Conservation (phyloP, 2,329 filamentous ascomycete genomes). For the Cladosporium phlei region DNA sequence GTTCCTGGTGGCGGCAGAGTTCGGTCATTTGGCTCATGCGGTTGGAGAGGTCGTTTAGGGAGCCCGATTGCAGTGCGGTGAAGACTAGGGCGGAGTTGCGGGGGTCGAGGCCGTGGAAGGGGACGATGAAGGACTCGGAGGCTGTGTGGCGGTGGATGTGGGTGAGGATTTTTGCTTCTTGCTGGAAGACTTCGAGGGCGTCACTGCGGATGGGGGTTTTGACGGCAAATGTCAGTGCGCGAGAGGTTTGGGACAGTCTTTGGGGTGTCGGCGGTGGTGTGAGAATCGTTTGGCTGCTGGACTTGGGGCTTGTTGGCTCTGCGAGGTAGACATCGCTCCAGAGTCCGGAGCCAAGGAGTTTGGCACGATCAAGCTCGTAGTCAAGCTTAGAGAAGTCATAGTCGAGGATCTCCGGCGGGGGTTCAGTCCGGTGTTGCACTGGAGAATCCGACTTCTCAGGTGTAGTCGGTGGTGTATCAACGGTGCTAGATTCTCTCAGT, state of each 20-base stretch:
- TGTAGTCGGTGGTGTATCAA: slow-evolving; percentile 5
- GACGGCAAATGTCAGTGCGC: slow-evolving; percentile 26
- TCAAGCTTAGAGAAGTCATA: slow-evolving; percentile 23
- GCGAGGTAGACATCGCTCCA: slow-evolving; percentile 35
- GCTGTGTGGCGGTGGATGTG: slow-evolving; percentile 24
- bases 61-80: slow-evolving; percentile 30
- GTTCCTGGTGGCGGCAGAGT: slow-evolving; percentile 31
- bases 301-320: slow-evolving; percentile 19
- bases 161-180: slow-evolving; percentile 32
- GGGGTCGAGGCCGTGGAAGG: slow-evolving; percentile 32
- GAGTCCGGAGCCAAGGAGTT: slow-evolving; percentile 30
- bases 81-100: slow-evolving; percentile 30
- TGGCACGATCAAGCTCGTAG: slow-evolving; percentile 31
- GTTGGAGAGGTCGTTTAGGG: slow-evolving; percentile 26
- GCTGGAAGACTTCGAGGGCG: slow-evolving; percentile 30
- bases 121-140: slow-evolving; percentile 26
- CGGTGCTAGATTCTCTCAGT: neutral
- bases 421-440: neutral
- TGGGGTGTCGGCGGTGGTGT: slow-evolving; percentile 17
- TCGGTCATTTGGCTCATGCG: slow-evolving; percentile 30
- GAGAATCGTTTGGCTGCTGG: slow-evolving; percentile 13
- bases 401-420: slow-evolving; percentile 2
- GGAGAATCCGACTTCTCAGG: neutral
- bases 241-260: neutral
- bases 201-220: slow-evolving; percentile 31